Evolutionary conservation across 129 eudicot genomes (phyloP).

Genomic region (Arctium lappa): DNA sequence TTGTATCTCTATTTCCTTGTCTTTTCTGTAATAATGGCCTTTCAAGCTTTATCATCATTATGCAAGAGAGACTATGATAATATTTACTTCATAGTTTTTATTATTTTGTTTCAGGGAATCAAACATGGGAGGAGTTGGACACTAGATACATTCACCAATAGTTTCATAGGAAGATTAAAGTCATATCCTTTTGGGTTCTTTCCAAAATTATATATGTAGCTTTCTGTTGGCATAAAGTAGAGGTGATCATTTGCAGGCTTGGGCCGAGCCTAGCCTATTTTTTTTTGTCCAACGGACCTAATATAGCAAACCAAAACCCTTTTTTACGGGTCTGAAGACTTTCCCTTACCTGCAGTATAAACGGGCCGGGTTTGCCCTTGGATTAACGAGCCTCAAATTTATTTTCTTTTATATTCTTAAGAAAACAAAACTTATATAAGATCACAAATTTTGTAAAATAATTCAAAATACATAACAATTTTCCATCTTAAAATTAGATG

Average conservation of each 20-base stretch:
- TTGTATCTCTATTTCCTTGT: neutral
- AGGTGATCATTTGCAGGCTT: neutral
- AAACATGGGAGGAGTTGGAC: constrained; percentile 60
- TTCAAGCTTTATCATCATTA: constrained; percentile 1
- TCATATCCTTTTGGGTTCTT: constrained; percentile 74
- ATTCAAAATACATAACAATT: neutral
- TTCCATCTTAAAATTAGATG: neutral
- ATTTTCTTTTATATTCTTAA: neutral
- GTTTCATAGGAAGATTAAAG: constrained; percentile 49
- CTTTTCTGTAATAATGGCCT: neutral
- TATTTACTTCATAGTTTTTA: neutral
- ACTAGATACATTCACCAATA: constrained; percentile 57
- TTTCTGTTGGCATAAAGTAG: neutral
- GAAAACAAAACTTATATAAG: neutral
- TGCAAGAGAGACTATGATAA: neutral
- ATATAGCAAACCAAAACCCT: neutral
- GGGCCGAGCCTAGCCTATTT: neutral
- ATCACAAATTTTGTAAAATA: neutral
- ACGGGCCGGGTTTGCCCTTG: neutral
- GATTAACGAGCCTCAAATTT: neutral
- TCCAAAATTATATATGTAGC: neutral
- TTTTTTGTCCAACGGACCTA: neutral
- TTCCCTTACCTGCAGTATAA: neutral
- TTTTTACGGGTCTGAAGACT: neutral
- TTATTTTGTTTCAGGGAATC: constrained; percentile 46